Base-by-base conservation (phyloP, 768 basidiomycete genomes). In the Kwoniella newhampshirensis region DNA sequence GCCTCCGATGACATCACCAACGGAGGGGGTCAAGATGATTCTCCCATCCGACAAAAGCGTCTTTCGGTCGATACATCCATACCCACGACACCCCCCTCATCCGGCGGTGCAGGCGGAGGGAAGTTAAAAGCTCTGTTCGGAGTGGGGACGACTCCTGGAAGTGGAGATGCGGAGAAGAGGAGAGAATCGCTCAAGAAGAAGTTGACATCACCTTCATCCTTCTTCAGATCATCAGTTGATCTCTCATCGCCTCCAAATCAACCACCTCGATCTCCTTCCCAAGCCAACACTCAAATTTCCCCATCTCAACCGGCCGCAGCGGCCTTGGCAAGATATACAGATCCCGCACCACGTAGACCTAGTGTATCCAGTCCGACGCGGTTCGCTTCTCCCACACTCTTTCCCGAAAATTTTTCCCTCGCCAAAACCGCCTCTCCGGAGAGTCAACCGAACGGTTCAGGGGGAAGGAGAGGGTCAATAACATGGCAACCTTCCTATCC, bases 401-500 rank as follows among this genome's bases (percentile, higher is more conserved):
- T 59, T 25, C 66, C 66, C 11, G 66, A 70, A 8, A 54, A 56
- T 44, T 71, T 66, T 42, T 36, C 64, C 35, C 45, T 71, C 0
- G 47, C 59, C 1, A 25, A 42, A 12, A 64, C 70, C 13, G 56
- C 60, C 18, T 67, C 70, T 3, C 67, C 70, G 13, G 56, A 56
- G 50, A 41, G 60, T 41, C 32, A 57, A 30, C 40, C 45, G 6
- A 39, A 43, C n/a, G 39, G 49, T 43, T 40, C 44, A 23, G 21
- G 57, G 18, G 60, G 60, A 23, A 20, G 55, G 47, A 40, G 54
- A 30, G 37, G 37, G 9, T 62, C 57, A 7, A 35, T 45, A 18
- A 54, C 36, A 13, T 70, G 68, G 68, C 45, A 53, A 25, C 66
- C 68, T 2, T 64, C 65, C 2, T 70, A 70, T 52, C 66, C 68